Evolutionary conservation across 1,139 yeast species (phyloP).

Genomic region (Hansenula sp.): DNA sequence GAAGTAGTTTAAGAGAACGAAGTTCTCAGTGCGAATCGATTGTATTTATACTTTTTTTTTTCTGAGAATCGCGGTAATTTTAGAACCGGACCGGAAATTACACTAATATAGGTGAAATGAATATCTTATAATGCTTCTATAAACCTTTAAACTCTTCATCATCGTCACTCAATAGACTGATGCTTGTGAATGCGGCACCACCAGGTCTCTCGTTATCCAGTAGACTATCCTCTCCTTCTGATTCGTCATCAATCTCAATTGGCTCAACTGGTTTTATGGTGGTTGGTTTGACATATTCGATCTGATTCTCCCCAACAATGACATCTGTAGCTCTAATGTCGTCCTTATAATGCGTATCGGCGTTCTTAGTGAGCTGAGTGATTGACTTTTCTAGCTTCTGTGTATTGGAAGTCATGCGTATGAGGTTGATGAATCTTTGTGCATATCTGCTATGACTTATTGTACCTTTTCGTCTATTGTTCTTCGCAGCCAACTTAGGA

Average conservation of each 20-base stretch:
- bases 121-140: constrained; percentile 1
- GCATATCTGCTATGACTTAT: constrained; percentile 18
- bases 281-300: constrained; percentile 1
- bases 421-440: constrained; percentile 15
- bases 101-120: neutral
- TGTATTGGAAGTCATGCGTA: constrained; percentile 7
- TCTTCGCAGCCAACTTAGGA: constrained; percentile 17
- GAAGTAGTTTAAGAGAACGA: constrained; percentile 21
- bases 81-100: constrained; percentile 3
- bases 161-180: constrained; percentile 14
- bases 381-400: constrained; percentile 10
- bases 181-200: constrained; percentile 3
- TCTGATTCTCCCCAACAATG: constrained; percentile 2
- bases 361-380: constrained; percentile 2
- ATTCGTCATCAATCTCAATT: neutral
- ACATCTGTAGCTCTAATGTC: constrained; percentile 2
- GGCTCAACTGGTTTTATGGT: neutral
- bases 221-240: constrained; percentile 1
- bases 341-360: constrained; percentile 1
- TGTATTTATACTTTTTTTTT: constrained; percentile 2
- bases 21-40: neutral
- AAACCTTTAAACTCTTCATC: constrained; percentile 18
- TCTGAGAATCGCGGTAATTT: constrained; percentile 2
- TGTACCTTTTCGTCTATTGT: constrained; percentile 8
- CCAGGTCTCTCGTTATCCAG: neutral